Conservation (phyloP, 768 basidiomycete species). For the Floccularia luteovirens region DNA sequence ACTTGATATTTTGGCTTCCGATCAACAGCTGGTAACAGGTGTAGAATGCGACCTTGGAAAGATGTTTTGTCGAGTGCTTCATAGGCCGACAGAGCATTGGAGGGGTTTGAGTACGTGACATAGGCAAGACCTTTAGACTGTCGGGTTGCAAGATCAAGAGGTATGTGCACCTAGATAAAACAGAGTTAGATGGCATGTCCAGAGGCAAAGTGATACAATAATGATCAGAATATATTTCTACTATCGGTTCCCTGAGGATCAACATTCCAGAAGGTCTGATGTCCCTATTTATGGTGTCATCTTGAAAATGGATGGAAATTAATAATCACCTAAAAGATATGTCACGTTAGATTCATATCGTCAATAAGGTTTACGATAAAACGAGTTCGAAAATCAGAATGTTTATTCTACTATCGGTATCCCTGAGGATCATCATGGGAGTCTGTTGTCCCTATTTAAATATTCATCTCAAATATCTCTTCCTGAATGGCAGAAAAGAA, state of each 20-base stretch:
- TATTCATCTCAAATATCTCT: conserved; percentile 30
- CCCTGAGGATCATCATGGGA: conserved; percentile 30
- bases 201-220: conserved; percentile 5
- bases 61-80: conserved; percentile 72
- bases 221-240: conserved; percentile 42
- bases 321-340: conserved; percentile 28
- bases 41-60: conserved; percentile 88
- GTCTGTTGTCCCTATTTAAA: conserved; percentile 53
- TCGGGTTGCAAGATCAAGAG: conserved; percentile 34
- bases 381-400: conserved; percentile 23
- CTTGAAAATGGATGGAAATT: conserved; percentile 11
- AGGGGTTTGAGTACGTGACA: conserved; percentile 32
- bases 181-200: conserved; percentile 7
- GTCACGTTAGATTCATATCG: conserved; percentile 10
- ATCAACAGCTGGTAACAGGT: conserved; percentile 82
- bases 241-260: conserved; percentile 56
- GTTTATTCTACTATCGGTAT: conserved; percentile 52
- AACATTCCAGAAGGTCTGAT: conserved; percentile 59
- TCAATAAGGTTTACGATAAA: conserved; percentile 1
- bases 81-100: conserved; percentile 57
- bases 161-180: conserved; percentile 36
- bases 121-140: conserved; percentile 46
- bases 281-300: conserved; percentile 53
- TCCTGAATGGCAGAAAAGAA: conserved; percentile 7
- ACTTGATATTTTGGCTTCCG: conserved; percentile 39